Base-by-base conservation (phyloP, 805 yeast genomes). In the Wickerhamiella occidentalis region DNA sequence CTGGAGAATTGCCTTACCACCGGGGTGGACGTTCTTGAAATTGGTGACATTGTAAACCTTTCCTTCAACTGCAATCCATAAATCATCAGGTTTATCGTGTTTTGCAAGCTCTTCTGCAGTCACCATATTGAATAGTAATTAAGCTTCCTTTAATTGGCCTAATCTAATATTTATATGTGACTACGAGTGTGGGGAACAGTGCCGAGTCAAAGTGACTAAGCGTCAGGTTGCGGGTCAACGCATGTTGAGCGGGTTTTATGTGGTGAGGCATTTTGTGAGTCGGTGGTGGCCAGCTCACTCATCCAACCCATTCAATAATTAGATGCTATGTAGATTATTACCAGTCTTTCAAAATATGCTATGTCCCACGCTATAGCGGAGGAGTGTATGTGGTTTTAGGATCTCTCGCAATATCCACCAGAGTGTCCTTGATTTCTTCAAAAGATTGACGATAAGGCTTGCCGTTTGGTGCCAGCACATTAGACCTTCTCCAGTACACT, bases 11-110 rank as follows among this genome's bases (percentile, higher is more conserved):
- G 67, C 70, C 17, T 72, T 58, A 3, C 84, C 84, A 28, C 84
- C 84, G 9, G 84, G 84, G 56, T 78, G 84, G 40, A 74, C 69
- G 18, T 68, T 69, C 30, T 75, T 58, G 55, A 78, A 78, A 47
- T 76, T 76, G 0, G 92, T 78, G 51, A 87, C 76, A 61, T 87
- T 85, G 61, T 85, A 86, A 11, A 78, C 94, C 55, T 82, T 74
- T 17, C 80, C 84, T 54, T 85, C 82, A 51, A 87, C 77, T 7
- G 82, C 78, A 17, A 86, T 83, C 96, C 96, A 87, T 65, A 92
- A 79, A 60, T 81, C 85, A 17, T 75, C 71, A 52, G 69, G 68
- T 17, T 65, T 58, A 63, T 74, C 73, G 67, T 82, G 92, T 50
- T 69, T 66, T n/a, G 64, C 62, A 23, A 77, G 70, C 58, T 70